Evolutionary conservation across 192 early-diverging fungal genomes (phyloP), one percentile per base, ranked within the genome.

Genomic region (Backusella psychrophila): DNA sequence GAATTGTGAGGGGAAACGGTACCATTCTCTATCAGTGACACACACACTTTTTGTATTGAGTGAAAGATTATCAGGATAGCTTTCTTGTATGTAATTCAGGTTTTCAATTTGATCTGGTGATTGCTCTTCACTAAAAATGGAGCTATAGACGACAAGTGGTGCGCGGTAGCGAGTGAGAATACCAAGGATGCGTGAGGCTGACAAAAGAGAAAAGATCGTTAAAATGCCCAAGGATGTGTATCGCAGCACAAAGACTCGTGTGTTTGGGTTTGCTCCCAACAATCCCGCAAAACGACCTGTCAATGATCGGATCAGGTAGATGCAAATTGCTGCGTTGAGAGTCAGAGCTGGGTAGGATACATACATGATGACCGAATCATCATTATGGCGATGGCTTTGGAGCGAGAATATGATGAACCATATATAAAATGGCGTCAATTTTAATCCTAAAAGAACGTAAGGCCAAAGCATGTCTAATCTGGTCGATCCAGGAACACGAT

Each of bases 281-380:
- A 72, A 65, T 6, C 85, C 76, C 8, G 80, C 59, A 26, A 74
- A 52, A 66, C 82, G 81, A 53, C 78, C 36, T n/a, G 81, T 6
- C 69, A 86, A 81, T 56, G 85, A 82, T 68, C 82, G 84, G 11
- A 84, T 63, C 56, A 92, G 75, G 46, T 84, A 85, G 14, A 97
- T 72, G 2, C 88, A 76, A 12, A 90, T 83, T 0, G 94, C 90
- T 0, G 93, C 95, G 71, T 90, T 92, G 65, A 95, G 88, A 79
- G 91, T 89, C 34, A 99, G 81, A 56, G 93, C 77, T 53, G 97
- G 97, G 77, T 97, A 99, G 1, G 92, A 90, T 9, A 97, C 92
- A 83, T 86, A 96, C 74, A 99, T 74, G 76, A 99, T 98, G 2
- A 96, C 87, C 74, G 98, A 96, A 74, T 99, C 97, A 63, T 63